Conservation (phyloP, 2,329 filamentous ascomycete species). For the Ascochyta clinopodiicola region DNA sequence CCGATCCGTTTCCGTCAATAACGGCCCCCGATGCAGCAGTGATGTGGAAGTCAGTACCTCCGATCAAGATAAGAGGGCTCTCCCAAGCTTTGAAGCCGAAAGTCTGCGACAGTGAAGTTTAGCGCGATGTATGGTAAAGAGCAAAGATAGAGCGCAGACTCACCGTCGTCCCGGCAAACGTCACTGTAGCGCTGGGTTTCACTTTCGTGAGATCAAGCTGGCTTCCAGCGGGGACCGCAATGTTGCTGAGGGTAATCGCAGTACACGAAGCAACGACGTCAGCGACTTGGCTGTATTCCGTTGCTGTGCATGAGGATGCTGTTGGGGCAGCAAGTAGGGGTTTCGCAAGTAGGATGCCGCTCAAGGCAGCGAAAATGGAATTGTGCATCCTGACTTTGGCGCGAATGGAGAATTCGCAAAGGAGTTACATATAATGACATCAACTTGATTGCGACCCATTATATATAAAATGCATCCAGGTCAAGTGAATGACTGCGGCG, state of each 20-base stretch:
- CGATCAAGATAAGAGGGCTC: constrained; percentile 68
- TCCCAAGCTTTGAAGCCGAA: constrained; percentile 69
- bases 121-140: neutral
- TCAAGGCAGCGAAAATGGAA: neutral
- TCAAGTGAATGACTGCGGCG: neutral
- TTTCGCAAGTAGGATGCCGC: neutral
- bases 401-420: too few species aligned
- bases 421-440: neutral
- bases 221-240: constrained; percentile 64
- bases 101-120: constrained; percentile 43
- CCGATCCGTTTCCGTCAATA: constrained; percentile 49
- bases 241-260: constrained; percentile 60
- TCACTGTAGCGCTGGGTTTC: constrained; percentile 60
- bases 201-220: constrained; percentile 65
- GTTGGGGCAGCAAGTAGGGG: neutral
- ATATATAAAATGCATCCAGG: neutral
- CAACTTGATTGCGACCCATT: neutral
- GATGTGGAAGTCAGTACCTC: constrained; percentile 65
- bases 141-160: neutral
- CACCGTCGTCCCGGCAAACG: constrained; percentile 67
- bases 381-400: neutral
- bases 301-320: constrained; percentile 2
- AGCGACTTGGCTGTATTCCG: neutral
- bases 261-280: constrained; percentile 53
- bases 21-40: constrained; percentile 63